Conservation (phyloP, 257 asterid genomes). For the Rauvolfia tetraphylla region DNA sequence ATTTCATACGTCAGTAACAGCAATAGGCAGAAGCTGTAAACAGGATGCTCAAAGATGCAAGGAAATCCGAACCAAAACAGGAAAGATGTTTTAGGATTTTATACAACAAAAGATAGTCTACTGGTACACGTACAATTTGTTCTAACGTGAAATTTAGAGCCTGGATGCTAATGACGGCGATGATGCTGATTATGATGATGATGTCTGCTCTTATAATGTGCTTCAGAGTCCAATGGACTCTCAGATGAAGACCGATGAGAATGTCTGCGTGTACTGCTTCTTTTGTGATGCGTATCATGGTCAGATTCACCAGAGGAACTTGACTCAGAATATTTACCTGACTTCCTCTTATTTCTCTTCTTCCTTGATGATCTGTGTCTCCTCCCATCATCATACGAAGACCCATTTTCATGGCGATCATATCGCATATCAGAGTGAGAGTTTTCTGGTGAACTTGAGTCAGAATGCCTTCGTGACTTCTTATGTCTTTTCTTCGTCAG, state of each 20-base stretch:
- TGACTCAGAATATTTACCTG: constrained; percentile 35
- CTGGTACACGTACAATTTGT: not conserved
- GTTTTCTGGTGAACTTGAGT: constrained; percentile 35
- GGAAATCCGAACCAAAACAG: not conserved
- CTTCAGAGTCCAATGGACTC: constrained; percentile 32
- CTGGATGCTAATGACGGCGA: constrained; percentile 14
- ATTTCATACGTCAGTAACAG: too few species aligned
- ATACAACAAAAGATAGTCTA: not conserved
- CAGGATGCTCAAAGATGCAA: not conserved
- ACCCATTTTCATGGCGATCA: constrained; percentile 19
- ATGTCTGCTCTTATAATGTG: constrained; percentile 1
- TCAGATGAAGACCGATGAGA: constrained; percentile 32
- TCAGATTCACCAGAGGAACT: constrained; percentile 43
- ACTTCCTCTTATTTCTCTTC: constrained; percentile 45
- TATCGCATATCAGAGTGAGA: constrained; percentile 33
- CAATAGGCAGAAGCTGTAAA: too few species aligned
- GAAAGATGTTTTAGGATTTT: not conserved
- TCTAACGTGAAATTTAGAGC: not conserved
- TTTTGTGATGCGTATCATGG: constrained; percentile 31
- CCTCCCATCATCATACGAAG: constrained; percentile 40
- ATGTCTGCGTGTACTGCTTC: constrained; percentile 36
- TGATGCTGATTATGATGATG: constrained; percentile 10
- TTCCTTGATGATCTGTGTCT: constrained; percentile 34
- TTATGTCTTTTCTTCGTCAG: constrained; percentile 40
- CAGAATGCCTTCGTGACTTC: constrained; percentile 37